Evolutionary conservation across 2,329 filamentous ascomycete species (phyloP), one percentile per base, ranked within the genome.

Genomic region (Chaetoscypha palmicola): DNA sequence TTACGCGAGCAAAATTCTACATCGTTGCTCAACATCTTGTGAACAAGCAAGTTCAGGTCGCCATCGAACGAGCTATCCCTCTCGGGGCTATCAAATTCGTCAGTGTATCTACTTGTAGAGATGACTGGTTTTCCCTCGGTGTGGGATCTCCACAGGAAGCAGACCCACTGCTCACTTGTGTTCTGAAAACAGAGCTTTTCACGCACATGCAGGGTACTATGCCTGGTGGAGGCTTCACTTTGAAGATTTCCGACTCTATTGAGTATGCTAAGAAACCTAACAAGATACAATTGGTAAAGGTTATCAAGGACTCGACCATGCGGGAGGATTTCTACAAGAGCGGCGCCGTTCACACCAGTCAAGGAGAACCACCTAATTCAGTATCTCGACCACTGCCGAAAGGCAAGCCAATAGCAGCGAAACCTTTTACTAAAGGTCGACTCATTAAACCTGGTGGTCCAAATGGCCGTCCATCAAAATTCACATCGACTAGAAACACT

Each of bases 201-300:
- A 94, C 91, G 0, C 90, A 96, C 51, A 81, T 98, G 68, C 80
- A 83, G 61, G 81, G 79, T 39, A 79, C 81, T 41, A 85, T 94
- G 66, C 81, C 85, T 35, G 60, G 85, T 35, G 60, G 85, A 7
- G 81, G 86, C 8, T 77, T 94, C 61, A 88, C 81, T 61, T 68
- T 98, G 37, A 88, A 86, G 66, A 83, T 97, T 50, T 79, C 71
- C n/a, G 83, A 92, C 21, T 75, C 74, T 47, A 90, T 98, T 55
- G 87, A 95, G 62, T 98, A 95, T 66, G 90, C 91, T 61, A 98
- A 97, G 75, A 98, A 98, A 67, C 92, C 92, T 1, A 87, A 87
- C 43, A 98, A 98, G 69, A 76, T 87, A 64, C 85, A 91, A 42
- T 68, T 80, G 4, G 85, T 98, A 60, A 97, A 97, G 69, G 86